Base-by-base conservation (phyloP, 2,329 filamentous ascomycete species). In the Colletotrichum sidae region DNA sequence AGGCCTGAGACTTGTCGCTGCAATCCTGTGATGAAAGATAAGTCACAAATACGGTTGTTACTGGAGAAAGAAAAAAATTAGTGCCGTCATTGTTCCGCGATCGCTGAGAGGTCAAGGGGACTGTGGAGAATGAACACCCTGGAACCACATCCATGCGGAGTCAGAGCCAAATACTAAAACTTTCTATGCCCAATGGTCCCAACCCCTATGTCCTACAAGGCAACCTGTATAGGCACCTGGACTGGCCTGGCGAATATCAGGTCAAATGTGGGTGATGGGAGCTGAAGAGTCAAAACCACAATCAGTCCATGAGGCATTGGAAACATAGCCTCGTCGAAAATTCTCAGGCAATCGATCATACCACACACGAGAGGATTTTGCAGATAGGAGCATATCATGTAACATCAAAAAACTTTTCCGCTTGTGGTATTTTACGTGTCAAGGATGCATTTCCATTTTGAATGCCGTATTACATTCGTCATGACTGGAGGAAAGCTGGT, bases 381-480 rank as follows among this genome's bases (percentile, higher is more conserved):
- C 25, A 39, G 10, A 11, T 13, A 17, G n/a, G 2, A 37, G 25
- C 38, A 46, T 56, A 35, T 39, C 9, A 13, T 33, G 33, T 6
- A 47, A 45, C 44, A 50, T 55, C 11, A 51, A 51, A 68, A 51
- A 68, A 56, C 47, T 65, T 60, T 51, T 61, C 42, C 55, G 55
- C 63, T 25, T 66, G 56, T 66, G 59, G 52, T 66, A 62, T 66
- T 66, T 25, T 42, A 53, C 55, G 67, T 67, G 70, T 72, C 69
- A 71, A 69, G 69, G 70, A 75, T 72, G 71, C 72, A 72, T 72
- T 74, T 68, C 70, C 69, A 70, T 69, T 74, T 75, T 71, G 75
- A 74, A 76, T 78, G 72, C 73, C 70, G 74, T 74, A 77, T 72
- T 75, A 78, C 77, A 79, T 75, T 74, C 77, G 70, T 77, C 70